A percentile compares a stretch with the other conserved stretches of the same genome.
These are phyloP conservation scores for Melanopsichium pennsylvanicum DNA, from an alignment of 1,284 basidiomycete species.

Conservation along the genomic window DNA sequence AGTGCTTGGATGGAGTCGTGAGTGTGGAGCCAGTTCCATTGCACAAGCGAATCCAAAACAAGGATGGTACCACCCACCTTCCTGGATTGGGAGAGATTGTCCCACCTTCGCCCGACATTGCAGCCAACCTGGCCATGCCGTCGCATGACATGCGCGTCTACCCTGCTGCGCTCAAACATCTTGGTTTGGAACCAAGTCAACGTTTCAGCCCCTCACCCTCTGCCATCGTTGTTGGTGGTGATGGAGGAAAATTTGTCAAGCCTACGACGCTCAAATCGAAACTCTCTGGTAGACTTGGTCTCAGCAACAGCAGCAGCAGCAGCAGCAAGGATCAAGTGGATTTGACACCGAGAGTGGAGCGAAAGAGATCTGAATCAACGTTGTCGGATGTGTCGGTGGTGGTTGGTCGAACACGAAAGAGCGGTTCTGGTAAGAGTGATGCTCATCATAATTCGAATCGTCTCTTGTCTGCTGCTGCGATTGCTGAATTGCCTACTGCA, in stretches of 20 bases:
- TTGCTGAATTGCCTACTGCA: constrained; percentile 30
- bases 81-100: constrained; percentile 41
- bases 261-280: constrained; percentile 19
- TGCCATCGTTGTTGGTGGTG: not conserved
- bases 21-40: constrained; percentile 27
- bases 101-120: constrained; percentile 22
- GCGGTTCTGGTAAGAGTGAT: constrained; percentile 1
- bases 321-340: too few species aligned
- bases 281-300: constrained; percentile 18
- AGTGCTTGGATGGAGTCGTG: not conserved
- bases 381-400: constrained; percentile 1
- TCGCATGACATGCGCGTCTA: constrained; percentile 5
- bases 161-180: constrained; percentile 9
- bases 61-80: constrained; percentile 14
- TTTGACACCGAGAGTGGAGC: not conserved
- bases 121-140: not conserved
- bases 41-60: constrained; percentile 12
- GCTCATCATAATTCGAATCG: too few species aligned
- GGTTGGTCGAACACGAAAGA: constrained; percentile 13
- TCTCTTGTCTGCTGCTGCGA: not conserved
- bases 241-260: not conserved
- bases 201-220: not conserved
- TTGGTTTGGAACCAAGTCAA: constrained; percentile 6
- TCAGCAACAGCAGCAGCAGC: too few species aligned
- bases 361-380: constrained; percentile 13